A percentile compares a stretch with the other conserved stretches of the same genome.
Evolutionary conservation across 2,329 filamentous ascomycete genomes (phyloP).

Genomic region (Aspergillus terreus): DNA sequence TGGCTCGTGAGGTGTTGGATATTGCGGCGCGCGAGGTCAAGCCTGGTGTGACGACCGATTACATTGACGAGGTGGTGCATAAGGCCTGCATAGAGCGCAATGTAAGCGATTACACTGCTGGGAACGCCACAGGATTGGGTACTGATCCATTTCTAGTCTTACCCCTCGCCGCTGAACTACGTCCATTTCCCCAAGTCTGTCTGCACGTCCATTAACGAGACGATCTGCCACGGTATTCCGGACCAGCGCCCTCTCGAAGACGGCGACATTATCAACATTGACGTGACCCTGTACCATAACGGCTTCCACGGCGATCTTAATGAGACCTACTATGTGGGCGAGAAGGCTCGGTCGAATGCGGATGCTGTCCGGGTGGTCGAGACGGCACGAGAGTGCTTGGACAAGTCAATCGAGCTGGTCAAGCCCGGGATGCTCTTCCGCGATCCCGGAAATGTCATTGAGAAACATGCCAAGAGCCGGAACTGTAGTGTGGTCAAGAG

Average conservation of each 20-base stretch:
- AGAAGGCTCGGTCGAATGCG: slow-evolving; percentile 76
- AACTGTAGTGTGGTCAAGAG: slow-evolving; percentile 90
- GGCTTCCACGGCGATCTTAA: slow-evolving; percentile 97
- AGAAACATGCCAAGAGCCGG: slow-evolving; percentile 84
- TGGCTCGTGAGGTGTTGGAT: slow-evolving; percentile 89
- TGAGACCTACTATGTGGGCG: slow-evolving; percentile 97
- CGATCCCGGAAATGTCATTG: slow-evolving; percentile 90
- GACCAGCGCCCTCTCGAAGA: slow-evolving; percentile 83
- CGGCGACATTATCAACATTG: slow-evolving; percentile 95
- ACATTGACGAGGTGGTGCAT: slow-evolving; percentile 92
- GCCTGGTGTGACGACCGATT: slow-evolving; percentile 93
- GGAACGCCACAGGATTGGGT: neutral
- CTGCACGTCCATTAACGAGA: slow-evolving; percentile 93
- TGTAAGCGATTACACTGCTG: slow-evolving; percentile 53
- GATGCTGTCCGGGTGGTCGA: slow-evolving; percentile 90
- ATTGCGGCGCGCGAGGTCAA: slow-evolving; percentile 77
- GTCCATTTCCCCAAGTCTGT: slow-evolving; percentile 96
- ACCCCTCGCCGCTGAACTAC: slow-evolving; percentile 93
- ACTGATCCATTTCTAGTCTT: slow-evolving; percentile 60
- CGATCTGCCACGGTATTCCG: slow-evolving; percentile 97
- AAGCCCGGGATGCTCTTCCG: slow-evolving; percentile 91
- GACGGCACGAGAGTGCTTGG: slow-evolving; percentile 79
- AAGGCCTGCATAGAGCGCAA: slow-evolving; percentile 90
- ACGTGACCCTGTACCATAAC: slow-evolving; percentile 88
- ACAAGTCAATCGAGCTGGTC: slow-evolving; percentile 85